phyloP scores from a whole-genome alignment of 164 flowering plant genomes.

The Brasenia schreberi region DNA sequence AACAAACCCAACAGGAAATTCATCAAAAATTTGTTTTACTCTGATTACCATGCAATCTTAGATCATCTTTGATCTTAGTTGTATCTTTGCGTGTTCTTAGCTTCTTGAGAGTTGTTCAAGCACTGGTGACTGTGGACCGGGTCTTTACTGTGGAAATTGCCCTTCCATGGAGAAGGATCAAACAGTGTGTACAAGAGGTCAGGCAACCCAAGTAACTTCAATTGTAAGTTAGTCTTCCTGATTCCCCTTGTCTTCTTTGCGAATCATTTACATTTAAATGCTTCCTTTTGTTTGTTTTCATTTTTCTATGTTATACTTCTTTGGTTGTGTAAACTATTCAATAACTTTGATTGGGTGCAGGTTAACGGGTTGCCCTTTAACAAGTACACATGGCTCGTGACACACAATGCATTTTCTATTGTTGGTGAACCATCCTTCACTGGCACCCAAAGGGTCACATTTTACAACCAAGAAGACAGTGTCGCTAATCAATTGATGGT shows the following conservation, averaged over 20 bases:
- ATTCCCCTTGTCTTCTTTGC: constrained; percentile 1
- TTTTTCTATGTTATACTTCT: background rate
- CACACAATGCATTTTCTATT: constrained; percentile 88
- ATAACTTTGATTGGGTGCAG: constrained; percentile 19
- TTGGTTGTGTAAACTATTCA: background rate
- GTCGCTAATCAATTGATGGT: constrained; percentile 83
- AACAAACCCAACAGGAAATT: background rate
- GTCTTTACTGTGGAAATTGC: constrained; percentile 85
- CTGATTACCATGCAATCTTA: background rate
- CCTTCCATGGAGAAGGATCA: constrained; percentile 49
- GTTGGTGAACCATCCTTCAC: constrained; percentile 58
- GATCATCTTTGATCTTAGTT: background rate
- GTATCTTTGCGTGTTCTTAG: constrained; percentile 20
- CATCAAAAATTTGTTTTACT: background rate
- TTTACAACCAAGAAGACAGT: constrained; percentile 89
- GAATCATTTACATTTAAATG: background rate
- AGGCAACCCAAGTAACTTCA: constrained; percentile 53
- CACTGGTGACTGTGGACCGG: constrained; percentile 57
- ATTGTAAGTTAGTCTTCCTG: constrained; percentile 27
- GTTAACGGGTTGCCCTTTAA: constrained; percentile 80
- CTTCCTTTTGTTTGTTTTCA: background rate
- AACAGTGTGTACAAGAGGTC: constrained; percentile 75
- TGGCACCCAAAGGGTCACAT: constrained; percentile 67
- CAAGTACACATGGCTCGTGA: constrained; percentile 89
- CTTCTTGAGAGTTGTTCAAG: constrained; percentile 51